Evolutionary conservation across 225 moss, liverwort and hornwort genomes (phyloP).

Genomic region (Polytrichum commune): DNA sequence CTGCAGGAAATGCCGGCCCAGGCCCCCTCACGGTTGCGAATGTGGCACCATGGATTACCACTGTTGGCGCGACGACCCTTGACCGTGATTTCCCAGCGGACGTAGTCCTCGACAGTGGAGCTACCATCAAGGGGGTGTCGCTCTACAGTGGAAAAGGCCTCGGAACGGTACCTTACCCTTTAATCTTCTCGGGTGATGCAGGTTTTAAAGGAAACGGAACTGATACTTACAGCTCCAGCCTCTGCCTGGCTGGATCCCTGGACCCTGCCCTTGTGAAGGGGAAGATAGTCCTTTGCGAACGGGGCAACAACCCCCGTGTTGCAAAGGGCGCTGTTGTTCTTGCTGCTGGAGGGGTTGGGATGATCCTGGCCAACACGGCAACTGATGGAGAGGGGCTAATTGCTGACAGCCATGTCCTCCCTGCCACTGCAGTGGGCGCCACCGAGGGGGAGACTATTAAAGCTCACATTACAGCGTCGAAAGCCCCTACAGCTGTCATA

Average conservation of each 20-base stretch:
- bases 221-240: constrained; percentile 45
- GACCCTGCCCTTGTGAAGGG: constrained; percentile 71
- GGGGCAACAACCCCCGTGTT: constrained; percentile 77
- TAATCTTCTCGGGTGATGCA: constrained; percentile 67
- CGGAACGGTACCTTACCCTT: constrained; percentile 29
- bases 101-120: constrained; percentile 58
- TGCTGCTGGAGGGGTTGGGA: constrained; percentile 73
- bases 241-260: constrained; percentile 68
- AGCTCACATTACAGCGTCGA: constrained; percentile 35
- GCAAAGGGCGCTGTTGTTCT: constrained; percentile 69
- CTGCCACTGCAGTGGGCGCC: constrained; percentile 70
- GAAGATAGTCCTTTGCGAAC: constrained; percentile 82
- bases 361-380: constrained; percentile 73
- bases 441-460: constrained; percentile 56
- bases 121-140: constrained; percentile 55
- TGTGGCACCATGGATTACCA: constrained; percentile 70
- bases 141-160: constrained; percentile 79
- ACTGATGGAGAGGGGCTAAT: constrained; percentile 86
- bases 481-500: constrained; percentile 39
- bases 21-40: constrained; percentile 45
- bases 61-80: constrained; percentile 61
- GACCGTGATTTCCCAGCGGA: constrained; percentile 58
- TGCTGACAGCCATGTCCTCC: constrained; percentile 83
- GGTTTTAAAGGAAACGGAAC: constrained; percentile 29
- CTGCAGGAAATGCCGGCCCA: constrained; percentile 58